Evolutionary conservation across 2,329 filamentous ascomycete genomes (phyloP), one percentile per base, ranked within the genome.

Genomic region (Penicillium sp.): DNA sequence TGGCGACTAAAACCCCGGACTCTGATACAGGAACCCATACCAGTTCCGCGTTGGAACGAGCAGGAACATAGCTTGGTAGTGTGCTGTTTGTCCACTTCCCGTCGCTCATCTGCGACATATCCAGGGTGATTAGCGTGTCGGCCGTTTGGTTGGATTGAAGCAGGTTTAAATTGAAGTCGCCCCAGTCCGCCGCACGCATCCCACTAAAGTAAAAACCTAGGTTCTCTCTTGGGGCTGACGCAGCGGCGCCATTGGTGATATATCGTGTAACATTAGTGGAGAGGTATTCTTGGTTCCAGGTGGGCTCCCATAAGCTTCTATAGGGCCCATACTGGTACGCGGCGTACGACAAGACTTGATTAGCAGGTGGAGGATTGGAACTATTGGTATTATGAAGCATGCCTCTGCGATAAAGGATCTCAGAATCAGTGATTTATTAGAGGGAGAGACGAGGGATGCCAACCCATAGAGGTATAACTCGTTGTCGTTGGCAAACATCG

Each of bases 141-240:
- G 86, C 86, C 2, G 80, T 71, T 0, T 66, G 51, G 2, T 76
- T 75, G 0, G 70, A 66, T 31, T 79, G 76, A 6, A n/a, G 15
- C 1, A 58, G 52, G 7, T 68, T 52, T 10, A 68, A 66, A 55
- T 77, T 79, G 43, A 89, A 81, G 0, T 78, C 73, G 0, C 84
- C 85, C 65, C 75, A 80, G 13, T 73, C 71, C 0, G 77, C 70
- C 0, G 84, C 79, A 15, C 77, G 81, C 70, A 88, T 75, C 0
- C 89, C 89, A 0, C 85, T 84, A 62, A 91, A 89, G 64, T 90
- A 90, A 77, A 85, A 91, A 0, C 86, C 87, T 63, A 86, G 81
- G 61, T 89, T 87, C 70, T 91, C 88, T 0, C 87, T 89, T 0
- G 88, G 87, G 0, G 83, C 85, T 43, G 79, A 89, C 12, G 81